A percentile compares a stretch with the other conserved stretches of the same genome.
Conservation (phyloP, 495 filamentous ascomycete species). For the Aspergillus bridgeri region DNA sequence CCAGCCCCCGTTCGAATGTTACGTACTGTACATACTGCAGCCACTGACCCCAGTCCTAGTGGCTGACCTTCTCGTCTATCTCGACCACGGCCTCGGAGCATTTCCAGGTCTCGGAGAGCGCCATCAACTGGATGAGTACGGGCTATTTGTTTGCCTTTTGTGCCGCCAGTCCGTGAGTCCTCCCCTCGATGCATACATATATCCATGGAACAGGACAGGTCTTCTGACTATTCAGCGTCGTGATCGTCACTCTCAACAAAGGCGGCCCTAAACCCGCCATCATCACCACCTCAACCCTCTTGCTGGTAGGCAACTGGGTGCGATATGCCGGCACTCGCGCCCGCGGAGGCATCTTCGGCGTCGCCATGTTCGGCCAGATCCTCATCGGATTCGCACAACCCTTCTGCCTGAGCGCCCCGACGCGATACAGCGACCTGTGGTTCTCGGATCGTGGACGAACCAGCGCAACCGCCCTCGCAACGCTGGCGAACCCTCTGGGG, state of each 20-base stretch:
- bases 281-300: conserved; percentile 64
- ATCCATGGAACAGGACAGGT: neutral
- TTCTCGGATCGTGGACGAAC: conserved; percentile 83
- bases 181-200: neutral
- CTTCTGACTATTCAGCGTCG: conserved; percentile 39
- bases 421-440: conserved; percentile 91
- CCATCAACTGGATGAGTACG: conserved; percentile 91
- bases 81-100: conserved; percentile 71
- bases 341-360: conserved; percentile 60
- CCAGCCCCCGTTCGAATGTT: neutral
- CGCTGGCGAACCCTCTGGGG: conserved; percentile 82
- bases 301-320: conserved; percentile 87
- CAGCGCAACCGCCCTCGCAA: conserved; percentile 81
- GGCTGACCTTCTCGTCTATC: conserved; percentile 89
- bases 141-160: conserved; percentile 83
- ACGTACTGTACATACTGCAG: neutral
- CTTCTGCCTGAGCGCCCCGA: conserved; percentile 86
- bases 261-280: conserved; percentile 78
- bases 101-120: conserved; percentile 69
- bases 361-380: conserved; percentile 94
- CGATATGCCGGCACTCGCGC: conserved; percentile 76
- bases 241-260: conserved; percentile 74
- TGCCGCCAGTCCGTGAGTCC: conserved; percentile 61
- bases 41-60: conserved; percentile 44
- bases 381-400: conserved; percentile 86